Percentiles rank a stretch among this genome's conserved stretches.
Conservation (phyloP, 176 grass and related monocot genomes). For the Secale cereale region DNA sequence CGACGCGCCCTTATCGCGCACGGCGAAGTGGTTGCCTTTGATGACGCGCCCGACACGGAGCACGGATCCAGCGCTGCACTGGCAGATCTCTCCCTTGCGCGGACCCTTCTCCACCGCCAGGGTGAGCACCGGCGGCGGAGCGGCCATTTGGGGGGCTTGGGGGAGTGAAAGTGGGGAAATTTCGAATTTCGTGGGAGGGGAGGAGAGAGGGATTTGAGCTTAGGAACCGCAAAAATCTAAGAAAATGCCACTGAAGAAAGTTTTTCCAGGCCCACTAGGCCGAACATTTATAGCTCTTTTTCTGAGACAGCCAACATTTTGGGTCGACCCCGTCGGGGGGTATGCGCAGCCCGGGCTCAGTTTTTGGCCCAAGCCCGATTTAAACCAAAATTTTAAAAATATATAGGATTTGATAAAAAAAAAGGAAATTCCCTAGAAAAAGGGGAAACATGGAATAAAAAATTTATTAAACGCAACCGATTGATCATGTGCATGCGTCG, state of each 20-base stretch:
- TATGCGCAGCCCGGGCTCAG: too few relatives aligned
- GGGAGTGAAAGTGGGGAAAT: neutral
- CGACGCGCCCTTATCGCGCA: conserved; percentile 75
- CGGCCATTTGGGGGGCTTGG: conserved; percentile 39
- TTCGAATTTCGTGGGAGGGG: neutral
- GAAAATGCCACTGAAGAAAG: neutral
- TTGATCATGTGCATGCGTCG: too few relatives aligned
- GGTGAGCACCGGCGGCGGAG: conserved; percentile 46
- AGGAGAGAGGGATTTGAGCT: neutral
- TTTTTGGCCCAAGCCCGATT: too few relatives aligned
- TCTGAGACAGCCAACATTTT: too few relatives aligned
- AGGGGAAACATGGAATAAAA: too few relatives aligned
- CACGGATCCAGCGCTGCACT: conserved; percentile 26
- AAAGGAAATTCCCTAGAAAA: too few relatives aligned
- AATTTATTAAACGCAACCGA: too few relatives aligned
- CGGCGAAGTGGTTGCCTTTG: conserved; percentile 62
- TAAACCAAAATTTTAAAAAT: too few relatives aligned
- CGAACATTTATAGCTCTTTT: too few relatives aligned
- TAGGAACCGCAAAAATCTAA: neutral
- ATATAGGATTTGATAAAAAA: too few relatives aligned
- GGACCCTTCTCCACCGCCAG: conserved; percentile 68
- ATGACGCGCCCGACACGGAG: conserved; percentile 59
- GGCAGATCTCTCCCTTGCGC: conserved; percentile 41
- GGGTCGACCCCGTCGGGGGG: too few relatives aligned
- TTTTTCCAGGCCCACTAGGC: neutral